Evolutionary conservation across 345 rosid genomes (phyloP), one percentile per base, ranked within the genome.

Genomic region (Trapa incisa): DNA sequence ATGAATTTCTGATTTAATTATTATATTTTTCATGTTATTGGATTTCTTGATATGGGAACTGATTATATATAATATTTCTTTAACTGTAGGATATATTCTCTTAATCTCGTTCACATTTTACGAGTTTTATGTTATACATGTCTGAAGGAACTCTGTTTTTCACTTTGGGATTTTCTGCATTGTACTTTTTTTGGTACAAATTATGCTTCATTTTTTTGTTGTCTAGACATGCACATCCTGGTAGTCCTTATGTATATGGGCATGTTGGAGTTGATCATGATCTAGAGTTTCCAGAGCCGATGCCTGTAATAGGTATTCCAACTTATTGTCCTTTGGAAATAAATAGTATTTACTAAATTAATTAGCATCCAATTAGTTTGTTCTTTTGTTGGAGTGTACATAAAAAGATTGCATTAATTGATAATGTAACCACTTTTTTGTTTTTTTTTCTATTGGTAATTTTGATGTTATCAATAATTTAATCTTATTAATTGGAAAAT

Each of bases 171-270:
- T 7, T 43, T 13, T 43, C 36, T 41, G 47, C 35, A 6, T 39
- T 68, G 38, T 53, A 5, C 41, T 50, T 32, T 43, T 42, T 37
- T 14, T 22, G 39, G 48, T 52, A 37, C 38, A 38, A 54, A 13
- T 56, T 6, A 16, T 72, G 53, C 10, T 50, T 54, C 7, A 22
- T 39, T 33, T 64, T 45, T 50, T 39, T 16, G 5, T 3, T 64
- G 15, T 64, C 33, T 65, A 94, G 99, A 91, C 99, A 94, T 87
- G 95, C 99, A 69, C 97, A 87, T 86, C 97, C 99, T 39, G 99
- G 99, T 68, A 94, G 89, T 82, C 99, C 99, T 67, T 94, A 91
- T 78, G 96, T 94, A 35, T 91, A 84, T 87, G 99, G 99, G 66
- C 99, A 88, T 64, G 99, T 85, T 73, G 99, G 89, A 70, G 80